Evolutionary conservation across 2,329 filamentous ascomycete genomes (phyloP), one percentile per base, ranked within the genome.

Genomic region (Penicillium aurantiogriseum): DNA sequence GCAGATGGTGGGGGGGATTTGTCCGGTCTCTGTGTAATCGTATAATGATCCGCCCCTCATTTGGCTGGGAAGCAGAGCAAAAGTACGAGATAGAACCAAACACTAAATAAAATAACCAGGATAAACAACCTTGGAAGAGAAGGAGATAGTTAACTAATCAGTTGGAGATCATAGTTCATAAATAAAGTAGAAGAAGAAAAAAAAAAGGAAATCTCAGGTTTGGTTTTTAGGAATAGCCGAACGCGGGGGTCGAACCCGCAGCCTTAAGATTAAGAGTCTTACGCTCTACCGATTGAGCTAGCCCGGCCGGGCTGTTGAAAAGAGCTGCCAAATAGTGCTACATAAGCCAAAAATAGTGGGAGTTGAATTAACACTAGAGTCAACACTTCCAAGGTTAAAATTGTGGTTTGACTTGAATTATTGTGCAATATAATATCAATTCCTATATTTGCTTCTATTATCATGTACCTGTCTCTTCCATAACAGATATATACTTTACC

Each of bases 231-330:
- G 59, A 65, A 66, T 58, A 75, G 71, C 72, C 73, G 65, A 74
- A 76, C 72, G 72, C 69, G 73, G 72, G 73, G 73, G 68, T 76
- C 69, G 73, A 75, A 75, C 73, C 71, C 73, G 70, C 74, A 74
- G 64, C 71, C 71, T 73, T 73, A 63, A 60, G 59, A 62, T 66
- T 61, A 62, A 58, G 53, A 58, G 51, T 45, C 50, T 51, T 56
- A 56, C 57, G 74, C 72, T 75, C 72, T 79, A 75, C 70, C 77
- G 76, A 79, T 79, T 79, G 76, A 79, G 76, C 76, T 78, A 78
- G 73, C 75, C 75, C 69, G 71, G 76, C 76, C 54, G 43, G 39
- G 38, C 51, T 56, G 54, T 56, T 58, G 23, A 1, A 33, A 1
- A 3, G 23, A 23, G 5, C 0, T 5, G 5, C 0, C 0, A 13